These are phyloP conservation scores for Gentiana macrophylla DNA, from an alignment of 257 asterid species.

Conservation along the genomic window DNA sequence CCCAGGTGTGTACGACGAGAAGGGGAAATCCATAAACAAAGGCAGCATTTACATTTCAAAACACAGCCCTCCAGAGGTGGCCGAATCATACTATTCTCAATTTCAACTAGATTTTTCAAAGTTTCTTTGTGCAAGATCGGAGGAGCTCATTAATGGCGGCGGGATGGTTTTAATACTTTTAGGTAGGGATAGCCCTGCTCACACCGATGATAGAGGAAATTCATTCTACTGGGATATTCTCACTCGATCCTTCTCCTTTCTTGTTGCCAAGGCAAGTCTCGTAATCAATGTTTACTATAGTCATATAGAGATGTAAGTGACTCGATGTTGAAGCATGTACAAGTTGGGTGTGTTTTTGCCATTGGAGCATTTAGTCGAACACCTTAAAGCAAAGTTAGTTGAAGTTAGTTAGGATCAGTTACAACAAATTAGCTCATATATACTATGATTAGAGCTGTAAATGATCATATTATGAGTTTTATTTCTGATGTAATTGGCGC, in stretches of 20 bases:
- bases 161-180: slow-evolving; percentile 59
- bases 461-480: no score
- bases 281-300: not conserved
- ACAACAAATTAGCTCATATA: no score
- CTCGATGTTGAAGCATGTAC: no score
- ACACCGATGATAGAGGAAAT: slow-evolving; percentile 55
- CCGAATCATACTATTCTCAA: slow-evolving; percentile 42
- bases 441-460: no score
- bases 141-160: slow-evolving; percentile 62
- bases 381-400: no score
- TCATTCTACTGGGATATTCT: slow-evolving; percentile 69
- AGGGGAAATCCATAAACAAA: slow-evolving; percentile 43
- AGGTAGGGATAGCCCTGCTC: slow-evolving; percentile 47
- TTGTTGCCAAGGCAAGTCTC: slow-evolving; percentile 38
- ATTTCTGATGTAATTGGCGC: no score
- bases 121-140: slow-evolving; percentile 54
- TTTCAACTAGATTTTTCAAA: slow-evolving; percentile 53
- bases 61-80: slow-evolving; percentile 46
- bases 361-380: no score
- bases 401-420: no score
- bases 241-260: slow-evolving; percentile 40
- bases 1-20: slow-evolving; percentile 41
- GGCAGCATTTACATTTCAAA: slow-evolving; percentile 60
- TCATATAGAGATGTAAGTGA: not conserved
- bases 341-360: no score